Evolutionary conservation across 768 basidiomycete species (phyloP).

Genomic region (Cystobasidiopsis lactophilus): DNA sequence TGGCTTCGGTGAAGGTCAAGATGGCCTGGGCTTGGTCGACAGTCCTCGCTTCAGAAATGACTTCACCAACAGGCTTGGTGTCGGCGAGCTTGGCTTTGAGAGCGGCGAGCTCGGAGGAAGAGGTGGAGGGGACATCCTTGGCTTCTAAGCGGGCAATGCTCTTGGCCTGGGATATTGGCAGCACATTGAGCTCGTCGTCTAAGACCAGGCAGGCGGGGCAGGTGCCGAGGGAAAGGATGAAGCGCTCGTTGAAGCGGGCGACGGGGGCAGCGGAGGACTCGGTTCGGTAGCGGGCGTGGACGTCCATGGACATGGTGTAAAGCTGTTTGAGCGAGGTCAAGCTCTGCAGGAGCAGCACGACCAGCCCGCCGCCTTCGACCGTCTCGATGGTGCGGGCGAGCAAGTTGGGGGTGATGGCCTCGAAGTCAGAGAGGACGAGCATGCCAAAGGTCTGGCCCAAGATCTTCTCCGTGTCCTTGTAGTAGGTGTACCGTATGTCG

Average conservation of each 20-base stretch:
- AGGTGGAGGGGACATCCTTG: constrained; percentile 4
- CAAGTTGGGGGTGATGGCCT: constrained; percentile 90
- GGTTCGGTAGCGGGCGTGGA: constrained; percentile 82
- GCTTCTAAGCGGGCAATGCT: constrained; percentile 48
- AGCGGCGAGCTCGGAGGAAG: constrained; percentile 41
- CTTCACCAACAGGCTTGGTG: constrained; percentile 65
- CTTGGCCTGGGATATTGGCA: constrained; percentile 85
- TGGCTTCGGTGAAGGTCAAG: constrained; percentile 81
- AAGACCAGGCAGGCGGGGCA: constrained; percentile 81
- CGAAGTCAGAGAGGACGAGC: constrained; percentile 91
- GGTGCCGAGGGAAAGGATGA: constrained; percentile 86
- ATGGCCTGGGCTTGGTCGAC: constrained; percentile 82
- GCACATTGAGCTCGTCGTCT: constrained; percentile 92
- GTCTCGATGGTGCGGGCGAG: constrained; percentile 94
- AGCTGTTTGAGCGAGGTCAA: constrained; percentile 82
- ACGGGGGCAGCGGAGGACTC: constrained; percentile 38
- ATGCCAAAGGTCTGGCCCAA: constrained; percentile 95
- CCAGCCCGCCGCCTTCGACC: constrained; percentile 65
- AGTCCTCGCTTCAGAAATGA: constrained; percentile 74
- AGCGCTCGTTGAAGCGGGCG: constrained; percentile 97
- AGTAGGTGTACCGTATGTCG: constrained; percentile 92
- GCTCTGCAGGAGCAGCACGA: constrained; percentile 75
- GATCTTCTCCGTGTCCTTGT: constrained; percentile 91
- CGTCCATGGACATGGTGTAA: constrained; percentile 84
- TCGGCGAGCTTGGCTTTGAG: constrained; percentile 58